Base-by-base conservation (phyloP, 1,284 basidiomycete species). In the Pseudozyma tsukubaensis region DNA sequence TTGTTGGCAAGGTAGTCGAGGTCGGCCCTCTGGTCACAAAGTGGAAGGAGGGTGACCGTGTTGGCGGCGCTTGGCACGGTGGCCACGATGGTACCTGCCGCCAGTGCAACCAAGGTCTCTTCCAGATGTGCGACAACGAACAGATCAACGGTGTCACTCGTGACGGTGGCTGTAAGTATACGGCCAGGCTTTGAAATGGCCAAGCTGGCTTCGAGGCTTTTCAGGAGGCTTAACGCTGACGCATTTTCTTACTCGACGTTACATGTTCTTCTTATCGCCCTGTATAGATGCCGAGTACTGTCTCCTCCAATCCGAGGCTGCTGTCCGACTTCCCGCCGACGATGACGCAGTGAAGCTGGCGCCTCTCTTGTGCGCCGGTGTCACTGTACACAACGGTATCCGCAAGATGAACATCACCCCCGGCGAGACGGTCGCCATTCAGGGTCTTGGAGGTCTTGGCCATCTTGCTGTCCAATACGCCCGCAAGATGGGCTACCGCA, bases 361-460 rank as follows among this genome's bases (percentile, higher is more conserved):
- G 7, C 86, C 86, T 14, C 72, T 87, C 4, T 76, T 86, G 59
- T 87, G 85, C 61, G 85, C 86, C 10, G 86, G 86, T 39, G 68
- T 83, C 14, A 83, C 85, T 5, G 80, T 82, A 29, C 83, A 76
- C 77, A 86, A 85, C 68, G 83, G 84, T 5, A 79, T 87, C 29
- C 80, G 86, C 34, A 76, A 85, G 71, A 84, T 85, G 74, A 63
- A 71, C 34, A 53, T 79, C 42, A 65, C 67, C 40, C 67, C 81
- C 1, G 82, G 81, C 11, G 83, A 86, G 54, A 71, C 85, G 13
- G 86, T 86, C 4, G 84, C 81, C 6, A 78, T 87, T 6, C 85
- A 86, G 53, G 86, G 86, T 32, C 73, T 86, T 34, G 86, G 86
- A 60, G 85, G 85, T 52, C 81, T 86, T 2, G 85, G 85, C n/a